These are phyloP conservation scores for Coemansia sp. DNA, from an alignment of 192 early-diverging fungal genomes.

Conservation along the genomic window DNA sequence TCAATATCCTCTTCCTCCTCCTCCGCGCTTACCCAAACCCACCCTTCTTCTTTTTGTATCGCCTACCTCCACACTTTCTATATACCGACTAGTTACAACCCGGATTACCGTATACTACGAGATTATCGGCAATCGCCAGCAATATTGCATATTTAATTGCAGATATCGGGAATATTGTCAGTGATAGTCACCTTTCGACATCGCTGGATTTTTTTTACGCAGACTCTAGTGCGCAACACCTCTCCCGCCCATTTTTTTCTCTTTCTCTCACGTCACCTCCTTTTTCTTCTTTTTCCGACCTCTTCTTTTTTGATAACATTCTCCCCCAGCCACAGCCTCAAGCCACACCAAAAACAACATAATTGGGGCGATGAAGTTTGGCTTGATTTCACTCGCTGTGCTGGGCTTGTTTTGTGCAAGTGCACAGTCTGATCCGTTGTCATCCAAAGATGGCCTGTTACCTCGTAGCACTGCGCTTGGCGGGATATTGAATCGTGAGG, in stretches of 20 bases:
- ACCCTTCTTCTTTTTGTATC: not conserved
- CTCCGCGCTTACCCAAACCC: not conserved
- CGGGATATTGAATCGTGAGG: conserved; percentile 27
- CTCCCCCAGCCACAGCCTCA: not conserved
- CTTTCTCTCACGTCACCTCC: not conserved
- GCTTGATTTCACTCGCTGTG: conserved; percentile 16
- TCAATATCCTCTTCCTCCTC: not conserved
- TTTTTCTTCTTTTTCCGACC: not conserved
- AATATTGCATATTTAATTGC: not conserved
- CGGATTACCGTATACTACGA: not conserved
- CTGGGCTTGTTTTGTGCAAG: conserved; percentile 12
- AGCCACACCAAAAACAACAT: not conserved
- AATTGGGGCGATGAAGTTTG: conserved; percentile 22
- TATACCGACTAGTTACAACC: not conserved
- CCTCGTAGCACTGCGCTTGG: not conserved
- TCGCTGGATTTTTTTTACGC: not conserved
- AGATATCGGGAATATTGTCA: not conserved
- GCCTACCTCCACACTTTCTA: not conserved
- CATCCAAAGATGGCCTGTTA: not conserved
- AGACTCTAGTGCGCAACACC: not conserved
- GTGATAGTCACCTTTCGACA: not conserved
- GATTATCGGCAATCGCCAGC: not conserved
- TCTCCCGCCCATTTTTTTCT: not conserved
- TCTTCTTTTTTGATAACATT: not conserved
- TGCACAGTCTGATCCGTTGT: not conserved